A percentile compares a stretch with the other conserved stretches of the same genome.
phyloP scores from a whole-genome alignment of 768 basidiomycete genomes.

The Rhodosporidiobolus odoratus region DNA sequence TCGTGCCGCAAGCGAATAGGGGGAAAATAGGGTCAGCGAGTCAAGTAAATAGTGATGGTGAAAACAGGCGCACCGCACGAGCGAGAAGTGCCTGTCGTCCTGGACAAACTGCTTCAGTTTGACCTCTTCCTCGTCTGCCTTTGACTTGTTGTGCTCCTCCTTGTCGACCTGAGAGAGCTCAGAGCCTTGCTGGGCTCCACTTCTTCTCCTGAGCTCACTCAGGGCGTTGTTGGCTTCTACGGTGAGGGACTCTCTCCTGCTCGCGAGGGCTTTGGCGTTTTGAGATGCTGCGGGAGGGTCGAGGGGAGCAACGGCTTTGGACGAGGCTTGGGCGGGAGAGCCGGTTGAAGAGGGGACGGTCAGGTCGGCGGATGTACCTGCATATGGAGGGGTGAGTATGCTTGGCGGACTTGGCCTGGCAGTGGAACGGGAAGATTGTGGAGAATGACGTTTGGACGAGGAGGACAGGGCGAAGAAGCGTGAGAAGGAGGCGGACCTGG shows the following conservation, averaged over 20 bases:
- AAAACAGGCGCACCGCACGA: conserved; percentile 66
- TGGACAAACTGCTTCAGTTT: conserved; percentile 76
- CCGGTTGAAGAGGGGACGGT: conserved; percentile 29
- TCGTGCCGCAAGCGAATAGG: conserved; percentile 46
- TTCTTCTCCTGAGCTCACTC: no score
- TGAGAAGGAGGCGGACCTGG: conserved; percentile 7
- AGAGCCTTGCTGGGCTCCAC: no score
- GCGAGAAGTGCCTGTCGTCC: conserved; percentile 90
- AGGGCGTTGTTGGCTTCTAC: background rate
- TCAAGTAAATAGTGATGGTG: background rate
- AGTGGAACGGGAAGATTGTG: background rate
- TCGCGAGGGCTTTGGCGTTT: conserved; percentile 30
- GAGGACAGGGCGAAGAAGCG: background rate
- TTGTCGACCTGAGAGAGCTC: no score
- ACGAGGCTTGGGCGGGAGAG: conserved; percentile 24
- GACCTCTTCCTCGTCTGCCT: conserved; percentile 40
- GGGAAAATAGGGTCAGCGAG: conserved; percentile 71
- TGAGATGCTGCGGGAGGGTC: background rate
- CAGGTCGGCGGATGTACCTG: conserved; percentile 35
- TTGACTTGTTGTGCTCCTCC: background rate
- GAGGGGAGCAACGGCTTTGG: conserved; percentile 20
- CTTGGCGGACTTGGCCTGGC: background rate
- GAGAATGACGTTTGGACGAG: background rate
- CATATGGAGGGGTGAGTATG: background rate
- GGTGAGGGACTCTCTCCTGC: conserved; percentile 17